phyloP scores from a whole-genome alignment of 2,329 filamentous ascomycete genomes.

The Exophiala sideris region DNA sequence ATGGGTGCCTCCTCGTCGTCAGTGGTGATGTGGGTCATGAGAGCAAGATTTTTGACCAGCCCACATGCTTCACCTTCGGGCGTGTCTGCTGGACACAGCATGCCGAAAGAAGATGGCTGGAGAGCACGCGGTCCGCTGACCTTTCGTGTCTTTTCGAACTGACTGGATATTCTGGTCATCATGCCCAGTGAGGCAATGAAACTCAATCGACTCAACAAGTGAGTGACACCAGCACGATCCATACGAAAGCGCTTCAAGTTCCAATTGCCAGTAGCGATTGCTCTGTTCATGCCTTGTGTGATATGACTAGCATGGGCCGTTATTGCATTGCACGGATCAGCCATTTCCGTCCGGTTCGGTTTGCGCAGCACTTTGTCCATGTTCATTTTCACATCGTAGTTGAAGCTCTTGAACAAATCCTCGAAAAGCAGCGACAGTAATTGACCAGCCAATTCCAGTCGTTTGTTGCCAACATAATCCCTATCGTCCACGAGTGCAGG shows the following conservation, averaged over 20 bases:
- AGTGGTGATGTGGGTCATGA: conserved; percentile 99
- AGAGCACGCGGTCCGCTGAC: conserved; percentile 92
- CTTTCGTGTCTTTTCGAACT: conserved; percentile 98
- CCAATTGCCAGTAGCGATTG: conserved; percentile 98
- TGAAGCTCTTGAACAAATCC: conserved; percentile 96
- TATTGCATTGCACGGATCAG: conserved; percentile 83
- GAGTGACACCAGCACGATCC: conserved; percentile 94
- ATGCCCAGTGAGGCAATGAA: conserved; percentile 97
- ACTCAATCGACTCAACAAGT: conserved; percentile 89
- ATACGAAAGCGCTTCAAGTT: conserved; percentile 97
- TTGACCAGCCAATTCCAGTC: conserved; percentile 90
- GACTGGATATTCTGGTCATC: conserved; percentile 98
- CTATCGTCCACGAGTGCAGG: conserved; percentile 87
- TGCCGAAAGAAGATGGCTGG: conserved; percentile 96
- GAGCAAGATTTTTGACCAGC: conserved; percentile 92
- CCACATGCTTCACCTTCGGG: conserved; percentile 98
- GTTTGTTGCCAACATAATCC: conserved; percentile 97
- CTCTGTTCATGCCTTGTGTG: conserved; percentile 87
- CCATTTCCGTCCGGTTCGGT: conserved; percentile 79
- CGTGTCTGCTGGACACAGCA: conserved; percentile 95
- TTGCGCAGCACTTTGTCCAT: conserved; percentile 97
- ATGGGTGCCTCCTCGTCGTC: conserved; percentile 92
- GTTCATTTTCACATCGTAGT: conserved; percentile 80
- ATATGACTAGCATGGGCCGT: conserved; percentile 82
- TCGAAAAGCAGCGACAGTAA: conserved; percentile 92